Conservation (phyloP, 2,329 filamentous ascomycete species). For the Emergomyces orientalis region DNA sequence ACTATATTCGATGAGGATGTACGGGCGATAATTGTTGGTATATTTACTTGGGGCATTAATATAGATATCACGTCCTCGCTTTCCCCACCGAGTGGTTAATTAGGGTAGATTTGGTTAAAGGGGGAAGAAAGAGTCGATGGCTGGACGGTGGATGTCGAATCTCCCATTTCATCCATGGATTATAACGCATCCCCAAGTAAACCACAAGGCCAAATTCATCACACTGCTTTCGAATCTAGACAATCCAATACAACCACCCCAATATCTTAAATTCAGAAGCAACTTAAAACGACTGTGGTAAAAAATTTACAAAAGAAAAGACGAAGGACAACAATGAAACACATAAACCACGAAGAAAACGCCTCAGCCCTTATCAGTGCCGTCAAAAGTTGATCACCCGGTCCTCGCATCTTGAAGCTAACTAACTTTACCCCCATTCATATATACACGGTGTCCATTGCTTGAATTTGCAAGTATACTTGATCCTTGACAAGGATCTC, state of each 20-base stretch:
- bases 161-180: no score
- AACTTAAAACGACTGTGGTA: neutral
- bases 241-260: neutral
- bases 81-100: neutral
- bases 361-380: neutral
- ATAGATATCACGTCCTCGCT: no score
- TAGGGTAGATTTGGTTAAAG: no score
- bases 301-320: neutral
- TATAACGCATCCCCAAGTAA: no score
- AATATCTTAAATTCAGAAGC: neutral
- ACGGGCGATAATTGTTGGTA: no score
- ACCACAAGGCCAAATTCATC: neutral
- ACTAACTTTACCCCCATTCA: neutral
- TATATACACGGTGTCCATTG: neutral
- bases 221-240: neutral
- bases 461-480: neutral
- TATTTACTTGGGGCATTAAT: no score
- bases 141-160: no score
- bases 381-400: neutral
- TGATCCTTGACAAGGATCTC: neutral
- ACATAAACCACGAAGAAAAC: neutral
- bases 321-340: neutral
- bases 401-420: neutral
- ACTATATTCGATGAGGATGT: no score
- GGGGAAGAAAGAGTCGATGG: no score